phyloP scores from a whole-genome alignment of 805 yeast genomes.

The Zygotorulaspora sp. region DNA sequence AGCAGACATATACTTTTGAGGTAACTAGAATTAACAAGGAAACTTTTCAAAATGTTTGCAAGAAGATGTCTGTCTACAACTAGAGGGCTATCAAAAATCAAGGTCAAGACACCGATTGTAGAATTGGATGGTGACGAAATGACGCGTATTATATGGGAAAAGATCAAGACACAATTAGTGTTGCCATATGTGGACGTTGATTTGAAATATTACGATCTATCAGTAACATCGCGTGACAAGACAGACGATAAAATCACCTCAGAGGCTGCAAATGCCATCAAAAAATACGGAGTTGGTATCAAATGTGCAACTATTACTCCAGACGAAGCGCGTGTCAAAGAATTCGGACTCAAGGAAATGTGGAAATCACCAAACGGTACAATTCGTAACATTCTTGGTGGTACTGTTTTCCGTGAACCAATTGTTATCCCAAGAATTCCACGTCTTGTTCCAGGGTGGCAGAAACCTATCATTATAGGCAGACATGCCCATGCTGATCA shows the following conservation, averaged over 20 bases:
- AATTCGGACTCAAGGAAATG: slow-evolving; percentile 70
- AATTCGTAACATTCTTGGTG: slow-evolving; percentile 73
- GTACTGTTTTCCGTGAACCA: slow-evolving; percentile 82
- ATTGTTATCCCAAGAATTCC: slow-evolving; percentile 76
- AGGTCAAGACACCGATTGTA: slow-evolving; percentile 68
- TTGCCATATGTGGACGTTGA: slow-evolving; percentile 68
- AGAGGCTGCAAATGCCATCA: slow-evolving; percentile 74
- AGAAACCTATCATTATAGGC: slow-evolving; percentile 76
- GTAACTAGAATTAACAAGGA: too few relatives aligned
- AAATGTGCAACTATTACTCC: slow-evolving; percentile 87
- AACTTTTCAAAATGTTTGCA: slow-evolving; percentile 16
- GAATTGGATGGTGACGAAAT: slow-evolving; percentile 83
- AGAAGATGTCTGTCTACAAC: slow-evolving; percentile 30
- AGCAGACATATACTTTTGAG: too few relatives aligned
- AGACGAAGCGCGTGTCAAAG: slow-evolving; percentile 74
- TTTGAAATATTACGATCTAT: slow-evolving; percentile 70
- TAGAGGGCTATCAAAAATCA: slow-evolving; percentile 47
- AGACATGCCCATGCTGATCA: slow-evolving; percentile 86
- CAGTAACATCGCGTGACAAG: slow-evolving; percentile 61
- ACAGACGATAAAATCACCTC: slow-evolving; percentile 71
- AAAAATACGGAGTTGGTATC: slow-evolving; percentile 71
- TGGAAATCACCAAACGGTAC: slow-evolving; percentile 87
- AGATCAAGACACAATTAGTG: slow-evolving; percentile 63
- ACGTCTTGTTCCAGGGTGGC: slow-evolving; percentile 74
- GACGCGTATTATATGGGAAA: slow-evolving; percentile 81